Evolutionary conservation across 106 monocot species (phyloP), one percentile per base, ranked within the genome.

Genomic region (Dactylorhiza incarnata): DNA sequence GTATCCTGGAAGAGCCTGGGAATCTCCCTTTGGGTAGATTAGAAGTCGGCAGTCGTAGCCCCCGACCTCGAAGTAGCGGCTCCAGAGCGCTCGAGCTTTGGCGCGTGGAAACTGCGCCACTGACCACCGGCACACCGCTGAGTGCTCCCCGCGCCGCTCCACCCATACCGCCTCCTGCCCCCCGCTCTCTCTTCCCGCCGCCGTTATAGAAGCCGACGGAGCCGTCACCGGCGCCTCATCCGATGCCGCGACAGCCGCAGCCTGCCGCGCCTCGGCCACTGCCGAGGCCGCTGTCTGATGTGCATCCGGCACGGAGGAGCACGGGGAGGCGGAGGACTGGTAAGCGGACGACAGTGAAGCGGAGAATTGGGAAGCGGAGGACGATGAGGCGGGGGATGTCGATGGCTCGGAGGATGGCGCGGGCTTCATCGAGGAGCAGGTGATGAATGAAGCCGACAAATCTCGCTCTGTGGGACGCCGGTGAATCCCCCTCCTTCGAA

Each of bases 1-100:
- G 81, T 96, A 91, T 4, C 95, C 95, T 0, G 95, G 95, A 7
- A 93, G 77, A 14, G 93, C 92, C 76, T 93, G 93, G 1, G 93
- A 86, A 71, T 96, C 95, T 20, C 95, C 95, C 45, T 75, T 81
- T 0, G 95, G 95, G 82, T 96, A 96, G 53, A 96, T 76, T 49
- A 96, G 75, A 25, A 96, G 89, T 25, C 95, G 86, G 85, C 95
- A 96, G 73, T 96, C 95, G 81, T 62, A 96, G 68, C 93, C 93
- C 19, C 88, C 93, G 22, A 96, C 85, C 55, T 88, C 90, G 81
- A 96, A 96, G 89, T 96, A 96, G 15, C 88, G 86, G 82, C 88
- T 88, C 90, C 88, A 95, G 9, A 95, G 78, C 3, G 92, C 81
- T 14, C 92, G 86, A 4, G 90, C 78, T 72, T 88, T 88, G 54